phyloP scores from a whole-genome alignment of 331 rosid species.

The Phaseolus coccineus region DNA sequence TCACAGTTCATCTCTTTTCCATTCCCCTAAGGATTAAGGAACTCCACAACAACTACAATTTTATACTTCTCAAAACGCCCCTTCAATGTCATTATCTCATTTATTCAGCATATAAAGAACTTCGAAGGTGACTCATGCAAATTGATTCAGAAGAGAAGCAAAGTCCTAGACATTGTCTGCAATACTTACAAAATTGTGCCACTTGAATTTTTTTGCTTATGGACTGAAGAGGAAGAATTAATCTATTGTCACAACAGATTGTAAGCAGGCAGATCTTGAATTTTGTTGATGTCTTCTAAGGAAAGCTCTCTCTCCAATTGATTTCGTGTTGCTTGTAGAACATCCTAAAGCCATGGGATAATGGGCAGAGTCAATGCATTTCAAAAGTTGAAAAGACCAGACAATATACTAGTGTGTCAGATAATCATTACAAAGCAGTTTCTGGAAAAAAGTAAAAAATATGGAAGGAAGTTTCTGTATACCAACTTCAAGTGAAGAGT shows the following conservation, averaged over 20 bases:
- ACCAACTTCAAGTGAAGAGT: not conserved
- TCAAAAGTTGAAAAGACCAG: not conserved
- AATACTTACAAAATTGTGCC: slow-evolving; percentile 45
- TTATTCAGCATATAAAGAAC: slow-evolving; percentile 35
- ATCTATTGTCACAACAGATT: slow-evolving; percentile 74
- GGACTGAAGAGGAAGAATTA: slow-evolving; percentile 37
- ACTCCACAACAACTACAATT: not conserved
- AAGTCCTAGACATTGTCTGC: slow-evolving; percentile 30
- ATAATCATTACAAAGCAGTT: not conserved
- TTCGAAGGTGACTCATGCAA: slow-evolving; percentile 21
- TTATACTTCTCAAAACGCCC: slow-evolving; percentile 6
- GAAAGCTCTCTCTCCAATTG: slow-evolving; percentile 93
- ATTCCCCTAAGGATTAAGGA: not conserved
- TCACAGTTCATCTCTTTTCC: slow-evolving; percentile 17
- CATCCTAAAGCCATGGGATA: slow-evolving; percentile 68
- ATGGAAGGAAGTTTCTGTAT: slow-evolving; percentile 21
- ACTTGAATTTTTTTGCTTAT: slow-evolving; percentile 31
- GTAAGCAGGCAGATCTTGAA: slow-evolving; percentile 88
- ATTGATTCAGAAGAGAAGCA: slow-evolving; percentile 31
- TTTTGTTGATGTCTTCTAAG: slow-evolving; percentile 75
- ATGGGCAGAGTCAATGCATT: slow-evolving; percentile 24
- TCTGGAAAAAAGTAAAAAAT: not conserved
- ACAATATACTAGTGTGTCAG: not conserved
- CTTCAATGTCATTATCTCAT: slow-evolving; percentile 35
- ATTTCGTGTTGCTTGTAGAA: slow-evolving; percentile 73